These are phyloP conservation scores for Diatrype stigma DNA, from an alignment of 2,329 filamentous ascomycete genomes.

Conservation along the genomic window DNA sequence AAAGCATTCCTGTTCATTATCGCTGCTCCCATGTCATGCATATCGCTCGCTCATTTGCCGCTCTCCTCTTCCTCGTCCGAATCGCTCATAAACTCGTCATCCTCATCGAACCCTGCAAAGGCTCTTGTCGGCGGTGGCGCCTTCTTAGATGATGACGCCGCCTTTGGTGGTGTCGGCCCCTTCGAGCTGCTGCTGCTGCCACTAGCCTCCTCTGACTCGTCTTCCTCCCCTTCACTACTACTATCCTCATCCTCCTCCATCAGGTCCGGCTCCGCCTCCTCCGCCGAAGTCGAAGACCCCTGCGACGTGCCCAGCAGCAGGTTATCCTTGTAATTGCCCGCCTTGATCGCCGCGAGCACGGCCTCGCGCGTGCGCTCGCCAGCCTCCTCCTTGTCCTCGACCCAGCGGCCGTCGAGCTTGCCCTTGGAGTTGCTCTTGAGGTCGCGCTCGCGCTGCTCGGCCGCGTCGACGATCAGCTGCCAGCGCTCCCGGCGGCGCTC, in stretches of 20 bases:
- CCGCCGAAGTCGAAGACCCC: conserved; percentile 38
- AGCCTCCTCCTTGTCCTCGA: conserved; percentile 90
- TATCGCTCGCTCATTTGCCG: conserved; percentile 6
- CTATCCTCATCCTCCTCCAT: conserved; percentile 30
- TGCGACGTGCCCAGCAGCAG: conserved; percentile 39
- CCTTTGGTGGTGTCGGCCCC: conserved; percentile 46
- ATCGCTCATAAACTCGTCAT: conserved; percentile 70
- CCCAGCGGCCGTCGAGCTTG: conserved; percentile 83
- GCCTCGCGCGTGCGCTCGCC: conserved; percentile 77
- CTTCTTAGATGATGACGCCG: conserved; percentile 34
- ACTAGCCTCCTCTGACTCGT: conserved; percentile 33
- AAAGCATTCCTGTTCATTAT: no score
- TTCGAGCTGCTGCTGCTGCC: conserved; percentile 40
- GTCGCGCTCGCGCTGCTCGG: conserved; percentile 80
- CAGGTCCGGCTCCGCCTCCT: conserved; percentile 25
- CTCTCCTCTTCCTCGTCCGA: conserved; percentile 53
- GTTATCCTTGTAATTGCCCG: conserved; percentile 59
- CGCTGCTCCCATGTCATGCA: not conserved
- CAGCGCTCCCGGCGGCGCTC: conserved; percentile 79
- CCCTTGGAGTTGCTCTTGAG: conserved; percentile 69
- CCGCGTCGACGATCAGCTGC: conserved; percentile 81
- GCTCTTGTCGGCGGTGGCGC: conserved; percentile 34
- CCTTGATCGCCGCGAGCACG: conserved; percentile 66
- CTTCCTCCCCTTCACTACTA: conserved; percentile 22
- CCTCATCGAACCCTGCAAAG: conserved; percentile 77